Evolutionary conservation across 306 rosid genomes (phyloP).

Genomic region (Cucurbita argyrosperma): DNA sequence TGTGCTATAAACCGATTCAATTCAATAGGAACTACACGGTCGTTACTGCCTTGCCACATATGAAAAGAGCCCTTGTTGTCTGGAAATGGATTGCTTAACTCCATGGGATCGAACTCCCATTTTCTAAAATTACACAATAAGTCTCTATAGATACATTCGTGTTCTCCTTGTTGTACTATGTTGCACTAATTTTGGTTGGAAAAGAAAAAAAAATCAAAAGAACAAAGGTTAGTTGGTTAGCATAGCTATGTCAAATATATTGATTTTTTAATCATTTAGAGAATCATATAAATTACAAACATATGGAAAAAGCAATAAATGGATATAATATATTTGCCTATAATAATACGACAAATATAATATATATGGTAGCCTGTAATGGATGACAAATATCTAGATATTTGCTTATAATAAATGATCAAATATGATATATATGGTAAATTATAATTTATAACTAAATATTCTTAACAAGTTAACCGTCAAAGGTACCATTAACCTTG

Average conservation of each 20-base stretch:
- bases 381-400: too few relatives aligned
- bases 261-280: background rate
- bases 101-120: constrained; percentile 45
- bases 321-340: too few relatives aligned
- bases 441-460: too few relatives aligned
- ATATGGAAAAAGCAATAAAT: too few relatives aligned
- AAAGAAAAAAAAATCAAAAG: background rate
- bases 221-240: background rate
- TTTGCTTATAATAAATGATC: too few relatives aligned
- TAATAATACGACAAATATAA: too few relatives aligned
- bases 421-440: too few relatives aligned
- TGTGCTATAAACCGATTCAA: constrained; percentile 36
- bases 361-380: too few relatives aligned
- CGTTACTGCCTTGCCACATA: constrained; percentile 63
- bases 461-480: too few relatives aligned
- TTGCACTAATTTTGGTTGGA: constrained; percentile 21
- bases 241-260: background rate
- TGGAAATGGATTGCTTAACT: constrained; percentile 24
- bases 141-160: constrained; percentile 53
- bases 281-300: too few relatives aligned
- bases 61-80: constrained; percentile 28
- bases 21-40: constrained; percentile 33
- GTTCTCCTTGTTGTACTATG: constrained; percentile 46
- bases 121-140: constrained; percentile 25
- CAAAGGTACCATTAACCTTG: too few relatives aligned